Base-by-base conservation (phyloP, 768 basidiomycete genomes). In the Galerina marginata region DNA sequence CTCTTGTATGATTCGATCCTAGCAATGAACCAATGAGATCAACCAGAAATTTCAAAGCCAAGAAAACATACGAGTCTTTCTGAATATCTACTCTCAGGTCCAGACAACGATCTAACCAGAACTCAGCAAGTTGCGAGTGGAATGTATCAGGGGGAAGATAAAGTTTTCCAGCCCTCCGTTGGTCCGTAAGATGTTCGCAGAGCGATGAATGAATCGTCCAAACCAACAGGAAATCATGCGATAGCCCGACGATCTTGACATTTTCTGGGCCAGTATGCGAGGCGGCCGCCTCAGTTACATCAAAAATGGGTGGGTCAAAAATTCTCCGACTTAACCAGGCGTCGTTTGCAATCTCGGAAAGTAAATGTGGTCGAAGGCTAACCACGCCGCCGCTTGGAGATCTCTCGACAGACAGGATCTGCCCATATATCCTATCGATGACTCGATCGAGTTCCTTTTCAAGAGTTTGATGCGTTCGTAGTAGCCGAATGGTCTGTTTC, bases 71-170 rank as follows among this genome's bases (percentile, higher is more conserved):
- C 29, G 29, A 33, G 29, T 33, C 29, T 33, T 33, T 33, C 29
- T 33, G 29, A 33, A 33, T 33, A 7, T 33, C 29, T 33, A 33
- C 29, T 33, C 29, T 33, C 29, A 33, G 14, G n/a, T 14, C 26
- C 4, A n/a, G 14, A 11, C 46, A 49, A 23, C 46, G 43, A 33
- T 58, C 46, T 9, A 58, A 38, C 33, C 56, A 58, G 9, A 20
- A 38, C 23, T 58, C 56, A 10, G 38, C 56, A 7, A 58, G 1
- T 58, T 58, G 46, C 11, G 56, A 49, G 48, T 58, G 56, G 46
- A 37, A 58, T 4, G 37, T 20, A 23, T 58, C 47, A 12, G 46
- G n/a, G 14, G 25, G 39, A 16, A 58, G 39, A 23, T 58, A 58
- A 20, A 58, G 36, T 2, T 40, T 23, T 7, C 37, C 23, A 10